Evolutionary conservation across 768 basidiomycete genomes (phyloP).

Genomic region (Leccinellum luteum): DNA sequence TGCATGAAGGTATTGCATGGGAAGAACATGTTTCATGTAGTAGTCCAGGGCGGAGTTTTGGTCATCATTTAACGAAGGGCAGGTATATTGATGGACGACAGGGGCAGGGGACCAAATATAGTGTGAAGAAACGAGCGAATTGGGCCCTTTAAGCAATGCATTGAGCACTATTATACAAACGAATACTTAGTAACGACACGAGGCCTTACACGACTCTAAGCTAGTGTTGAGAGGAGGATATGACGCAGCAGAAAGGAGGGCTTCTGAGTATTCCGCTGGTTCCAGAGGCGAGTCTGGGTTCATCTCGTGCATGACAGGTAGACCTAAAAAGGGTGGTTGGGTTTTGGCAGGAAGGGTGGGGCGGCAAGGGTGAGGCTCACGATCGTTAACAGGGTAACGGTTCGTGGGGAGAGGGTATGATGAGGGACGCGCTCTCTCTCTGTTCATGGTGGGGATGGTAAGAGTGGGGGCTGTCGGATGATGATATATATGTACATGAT

Average conservation of each 20-base stretch:
- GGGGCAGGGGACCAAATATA: conserved; percentile 10
- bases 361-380: conserved; percentile 14
- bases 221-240: conserved; percentile 44
- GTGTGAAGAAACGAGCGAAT: conserved; percentile 24
- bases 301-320: conserved; percentile 31
- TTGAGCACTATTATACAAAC: conserved; percentile 67
- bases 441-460: conserved; percentile 41
- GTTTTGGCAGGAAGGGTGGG: neutral
- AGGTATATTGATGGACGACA: conserved; percentile 12
- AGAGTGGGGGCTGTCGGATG: conserved; percentile 43
- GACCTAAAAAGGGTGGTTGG: conserved; percentile 15
- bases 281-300: conserved; percentile 34
- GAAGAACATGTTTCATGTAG: conserved; percentile 63
- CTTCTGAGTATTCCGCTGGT: conserved; percentile 28
- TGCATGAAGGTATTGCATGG: conserved; percentile 68
- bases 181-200: conserved; percentile 70
- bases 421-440: conserved; percentile 36
- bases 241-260: conserved; percentile 29
- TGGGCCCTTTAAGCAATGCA: conserved; percentile 51
- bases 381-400: conserved; percentile 29
- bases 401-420: conserved; percentile 32
- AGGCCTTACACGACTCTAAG: conserved; percentile 70
- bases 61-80: conserved; percentile 8
- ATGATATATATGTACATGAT: conserved; percentile 42
- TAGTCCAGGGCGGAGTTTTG: conserved; percentile 31